Base-by-base conservation (phyloP, 345 rosid species). In the Eucalyptus marginata region DNA sequence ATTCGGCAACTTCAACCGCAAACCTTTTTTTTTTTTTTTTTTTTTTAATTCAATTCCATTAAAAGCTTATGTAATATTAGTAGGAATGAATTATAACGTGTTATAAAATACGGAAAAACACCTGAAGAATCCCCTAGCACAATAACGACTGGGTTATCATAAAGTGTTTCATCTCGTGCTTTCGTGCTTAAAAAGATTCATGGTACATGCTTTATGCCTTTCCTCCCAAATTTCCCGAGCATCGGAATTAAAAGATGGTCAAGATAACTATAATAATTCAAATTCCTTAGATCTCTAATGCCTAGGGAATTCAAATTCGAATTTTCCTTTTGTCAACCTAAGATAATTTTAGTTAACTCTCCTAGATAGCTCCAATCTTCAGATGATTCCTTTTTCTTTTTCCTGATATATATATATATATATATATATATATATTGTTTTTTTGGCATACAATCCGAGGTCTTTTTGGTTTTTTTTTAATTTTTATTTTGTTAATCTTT, bases 41-140 rank as follows among this genome's bases (percentile, higher is more conserved):
- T 27, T 59, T 27, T 27, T 29, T n/a, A 7, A 13, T 62, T 29
- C 7, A 29, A 29, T 62, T 62, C 7, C 16, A 0, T 62, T 29
- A 62, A 29, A 62, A 29, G 13, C 33, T 29, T 13, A 29, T 29
- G 16, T 12, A 10, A 71, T 36, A 71, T 36, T 68, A 31, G 22
- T 68, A 31, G 10, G 43, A 11, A 4, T 3, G 27, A 36, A 20
- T 18, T 18, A 2, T 33, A 68, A 31, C 0, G 25, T 3, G 0
- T 5, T 9, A 18, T 5, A 4, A 0, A 18, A 0, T 18, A 36
- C 13, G 7, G 1, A 36, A 33, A 33, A 36, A 10, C 14, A 2
- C 46, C 3, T 11, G 3, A 71, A 71, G 27, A 71, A 3, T 71
- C 46, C 8, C 2, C 8, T 2, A 1, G 12, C 13, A 3, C 22